Percentiles rank a stretch among this genome's conserved stretches.
Conservation (phyloP, 176 grass and related monocot species). For the Panicum miliaceum region DNA sequence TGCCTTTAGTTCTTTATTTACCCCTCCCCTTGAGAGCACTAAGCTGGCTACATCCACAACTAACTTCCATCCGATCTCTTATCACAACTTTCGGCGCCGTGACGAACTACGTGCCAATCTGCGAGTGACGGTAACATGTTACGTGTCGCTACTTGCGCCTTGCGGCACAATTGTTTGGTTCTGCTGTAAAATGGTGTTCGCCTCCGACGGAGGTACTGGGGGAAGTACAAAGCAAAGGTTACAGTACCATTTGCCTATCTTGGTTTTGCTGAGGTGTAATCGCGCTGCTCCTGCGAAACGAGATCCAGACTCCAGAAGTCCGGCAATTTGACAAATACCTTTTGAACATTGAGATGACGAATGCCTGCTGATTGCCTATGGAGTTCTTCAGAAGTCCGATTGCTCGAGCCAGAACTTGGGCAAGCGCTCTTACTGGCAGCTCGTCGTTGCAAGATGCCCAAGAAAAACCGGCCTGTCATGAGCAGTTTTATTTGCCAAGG, state of each 20-base stretch:
- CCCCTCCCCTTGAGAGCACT: not conserved
- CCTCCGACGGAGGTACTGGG: not conserved
- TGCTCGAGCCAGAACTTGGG: too few relatives aligned
- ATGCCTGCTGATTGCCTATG: too few relatives aligned
- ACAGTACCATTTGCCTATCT: not conserved
- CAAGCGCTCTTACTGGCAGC: too few relatives aligned
- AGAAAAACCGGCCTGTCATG: not conserved
- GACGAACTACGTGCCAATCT: not conserved
- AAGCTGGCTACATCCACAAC: not conserved
- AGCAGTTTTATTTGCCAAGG: not conserved
- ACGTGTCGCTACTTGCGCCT: not conserved
- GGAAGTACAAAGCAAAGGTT: not conserved
- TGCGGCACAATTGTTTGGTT: not conserved
- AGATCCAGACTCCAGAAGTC: not conserved
- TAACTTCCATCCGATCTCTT: not conserved
- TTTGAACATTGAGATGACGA: too few relatives aligned
- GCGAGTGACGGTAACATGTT: not conserved
- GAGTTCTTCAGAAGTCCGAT: too few relatives aligned
- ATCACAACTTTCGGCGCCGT: slow-evolving; percentile 1
- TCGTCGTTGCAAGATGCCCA: too few relatives aligned
- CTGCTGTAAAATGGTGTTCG: not conserved
- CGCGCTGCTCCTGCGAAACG: not conserved
- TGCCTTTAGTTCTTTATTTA: not conserved
- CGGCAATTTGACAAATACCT: too few relatives aligned
- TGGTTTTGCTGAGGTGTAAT: slow-evolving; percentile 36